phyloP scores from a whole-genome alignment of 768 basidiomycete species.

The Panellus pusillus region DNA sequence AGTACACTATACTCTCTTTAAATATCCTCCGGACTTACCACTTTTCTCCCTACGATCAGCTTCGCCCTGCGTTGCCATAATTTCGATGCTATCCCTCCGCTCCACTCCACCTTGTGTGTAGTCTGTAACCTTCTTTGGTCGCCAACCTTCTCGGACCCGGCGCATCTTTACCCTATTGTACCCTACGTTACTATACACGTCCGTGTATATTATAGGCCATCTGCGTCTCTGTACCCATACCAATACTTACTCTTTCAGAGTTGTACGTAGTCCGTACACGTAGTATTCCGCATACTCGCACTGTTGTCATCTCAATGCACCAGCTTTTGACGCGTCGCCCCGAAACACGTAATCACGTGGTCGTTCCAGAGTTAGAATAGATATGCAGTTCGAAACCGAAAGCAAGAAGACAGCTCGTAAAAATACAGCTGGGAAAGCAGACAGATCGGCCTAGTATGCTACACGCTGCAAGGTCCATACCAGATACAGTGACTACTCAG shows the following conservation, averaged over 20 bases:
- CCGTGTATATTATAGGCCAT: no score
- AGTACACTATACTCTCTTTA: conserved; percentile 13
- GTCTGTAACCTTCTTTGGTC: no score
- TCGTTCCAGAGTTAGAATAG: no score
- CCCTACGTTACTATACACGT: no score
- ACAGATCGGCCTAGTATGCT: conserved; percentile 26
- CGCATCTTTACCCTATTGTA: no score
- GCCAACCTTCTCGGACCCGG: no score
- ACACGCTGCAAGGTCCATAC: conserved; percentile 8
- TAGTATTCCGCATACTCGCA: no score
- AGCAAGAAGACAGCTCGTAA: conserved; percentile 22
- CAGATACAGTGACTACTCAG: conserved; percentile 19
- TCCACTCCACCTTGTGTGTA: neutral
- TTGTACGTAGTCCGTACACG: no score
- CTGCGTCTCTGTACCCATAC: no score
- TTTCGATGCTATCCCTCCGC: conserved; percentile 9
- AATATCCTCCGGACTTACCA: conserved; percentile 1
- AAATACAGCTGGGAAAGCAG: conserved; percentile 25
- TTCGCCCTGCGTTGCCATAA: conserved; percentile 3
- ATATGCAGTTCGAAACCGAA: neutral
- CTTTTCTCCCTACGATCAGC: neutral
- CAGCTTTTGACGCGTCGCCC: neutral
- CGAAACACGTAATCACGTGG: conserved; percentile 9
- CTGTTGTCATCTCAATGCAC: no score
- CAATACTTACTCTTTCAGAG: no score